Conservation (phyloP, 139 green algal genomes). For the Picochlorum sp. region DNA sequence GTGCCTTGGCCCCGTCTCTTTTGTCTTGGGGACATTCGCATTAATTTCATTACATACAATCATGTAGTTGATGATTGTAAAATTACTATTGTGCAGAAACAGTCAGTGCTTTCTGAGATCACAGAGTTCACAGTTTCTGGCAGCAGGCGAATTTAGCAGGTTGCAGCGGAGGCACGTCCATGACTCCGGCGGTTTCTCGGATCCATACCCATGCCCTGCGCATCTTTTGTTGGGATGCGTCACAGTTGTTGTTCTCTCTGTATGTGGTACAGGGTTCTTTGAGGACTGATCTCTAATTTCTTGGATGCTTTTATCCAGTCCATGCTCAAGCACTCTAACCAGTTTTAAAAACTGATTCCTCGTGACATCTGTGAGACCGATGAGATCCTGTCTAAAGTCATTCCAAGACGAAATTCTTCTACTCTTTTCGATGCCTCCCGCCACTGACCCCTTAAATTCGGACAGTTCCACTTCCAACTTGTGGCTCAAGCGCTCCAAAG, state of each 20-base stretch:
- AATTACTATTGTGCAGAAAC: neutral
- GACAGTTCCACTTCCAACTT: conserved; percentile 60
- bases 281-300: neutral
- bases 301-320: conserved; percentile 6
- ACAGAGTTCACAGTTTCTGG: too few relatives aligned
- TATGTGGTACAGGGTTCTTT: neutral
- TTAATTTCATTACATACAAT: conserved; percentile 8
- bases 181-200: too few relatives aligned
- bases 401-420: conserved; percentile 8
- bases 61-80: neutral
- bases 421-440: neutral
- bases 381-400: conserved; percentile 70
- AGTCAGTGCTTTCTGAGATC: neutral
- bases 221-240: too few relatives aligned
- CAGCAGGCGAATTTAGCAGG: too few relatives aligned
- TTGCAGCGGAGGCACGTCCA: too few relatives aligned
- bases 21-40: conserved; percentile 13
- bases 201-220: too few relatives aligned
- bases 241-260: too few relatives aligned
- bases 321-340: conserved; percentile 33
- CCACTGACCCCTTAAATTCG: conserved; percentile 16
- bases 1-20: neutral
- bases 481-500: conserved; percentile 74
- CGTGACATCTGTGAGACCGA: conserved; percentile 83
- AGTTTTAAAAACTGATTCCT: conserved; percentile 81